phyloP scores from a whole-genome alignment of 768 basidiomycete species.

The Leucocoprinus sp. region DNA sequence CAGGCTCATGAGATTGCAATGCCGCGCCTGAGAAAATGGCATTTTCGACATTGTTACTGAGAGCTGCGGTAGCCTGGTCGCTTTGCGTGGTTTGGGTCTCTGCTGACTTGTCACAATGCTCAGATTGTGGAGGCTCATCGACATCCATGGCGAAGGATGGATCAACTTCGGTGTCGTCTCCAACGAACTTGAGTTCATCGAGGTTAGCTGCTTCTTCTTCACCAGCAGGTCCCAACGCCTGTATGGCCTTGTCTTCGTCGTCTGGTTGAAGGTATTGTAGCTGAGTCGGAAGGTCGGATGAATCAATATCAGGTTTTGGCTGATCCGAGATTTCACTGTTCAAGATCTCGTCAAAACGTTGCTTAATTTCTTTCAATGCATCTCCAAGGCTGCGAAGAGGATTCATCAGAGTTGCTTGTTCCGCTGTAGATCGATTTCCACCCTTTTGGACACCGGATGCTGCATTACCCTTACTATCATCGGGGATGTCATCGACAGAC shows the following conservation, averaged over 20 bases:
- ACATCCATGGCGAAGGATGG: conserved; percentile 42
- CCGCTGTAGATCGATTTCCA: conserved; percentile 29
- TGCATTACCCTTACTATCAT: conserved; percentile 21
- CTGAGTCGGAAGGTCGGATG: conserved; percentile 34
- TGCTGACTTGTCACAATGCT: conserved; percentile 19
- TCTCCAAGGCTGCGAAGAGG: conserved; percentile 80
- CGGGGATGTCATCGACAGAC: conserved; percentile 11
- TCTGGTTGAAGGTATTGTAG: conserved; percentile 75
- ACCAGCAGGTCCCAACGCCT: conserved; percentile 82
- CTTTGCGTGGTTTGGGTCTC: conserved; percentile 16
- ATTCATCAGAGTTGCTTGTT: conserved; percentile 34
- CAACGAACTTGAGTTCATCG: conserved; percentile 70
- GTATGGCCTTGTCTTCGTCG: conserved; percentile 65
- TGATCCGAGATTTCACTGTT: conserved; percentile 27
- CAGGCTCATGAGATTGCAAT: conserved; percentile 14
- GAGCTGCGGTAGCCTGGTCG: conserved; percentile 19
- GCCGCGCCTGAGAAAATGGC: conserved; percentile 33
- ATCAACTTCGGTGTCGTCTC: conserved; percentile 37
- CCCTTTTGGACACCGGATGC: conserved; percentile 40
- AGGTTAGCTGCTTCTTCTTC: conserved; percentile 80
- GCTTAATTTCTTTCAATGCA: conserved; percentile 69
- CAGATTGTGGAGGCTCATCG: conserved; percentile 22
- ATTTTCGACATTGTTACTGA: conserved; percentile 32
- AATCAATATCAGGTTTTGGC: conserved; percentile 28
- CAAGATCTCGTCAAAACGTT: conserved; percentile 79